Percentiles rank a stretch among this genome's conserved stretches.
phyloP scores from a whole-genome alignment of 345 rosid species.

The Camelina sativa region DNA sequence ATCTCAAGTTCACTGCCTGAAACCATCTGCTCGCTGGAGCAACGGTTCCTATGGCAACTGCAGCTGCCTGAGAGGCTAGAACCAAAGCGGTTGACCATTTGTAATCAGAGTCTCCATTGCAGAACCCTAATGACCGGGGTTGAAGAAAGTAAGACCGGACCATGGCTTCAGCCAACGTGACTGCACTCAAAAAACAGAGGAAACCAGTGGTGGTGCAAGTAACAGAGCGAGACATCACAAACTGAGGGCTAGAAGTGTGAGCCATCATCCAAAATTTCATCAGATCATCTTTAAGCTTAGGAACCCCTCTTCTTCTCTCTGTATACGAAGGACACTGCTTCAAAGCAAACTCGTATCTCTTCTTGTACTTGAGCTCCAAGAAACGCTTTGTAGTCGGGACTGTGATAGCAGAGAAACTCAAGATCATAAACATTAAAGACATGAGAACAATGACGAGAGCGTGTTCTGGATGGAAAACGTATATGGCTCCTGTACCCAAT shows the following conservation, averaged over 20 bases:
- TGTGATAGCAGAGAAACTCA: constrained; percentile 64
- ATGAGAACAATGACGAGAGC: constrained; percentile 59
- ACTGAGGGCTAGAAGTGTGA: constrained; percentile 82
- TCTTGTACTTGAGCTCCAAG: constrained; percentile 65
- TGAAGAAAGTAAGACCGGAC: constrained; percentile 60
- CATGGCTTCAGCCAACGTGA: constrained; percentile 67
- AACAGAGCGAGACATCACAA: constrained; percentile 78
- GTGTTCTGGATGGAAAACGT: constrained; percentile 66
- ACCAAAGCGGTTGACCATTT: constrained; percentile 70
- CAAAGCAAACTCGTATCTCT: constrained; percentile 57
- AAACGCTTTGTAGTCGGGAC: constrained; percentile 59
- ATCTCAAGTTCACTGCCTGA: constrained; percentile 60
- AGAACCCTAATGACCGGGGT: constrained; percentile 58
- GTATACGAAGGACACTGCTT: constrained; percentile 49
- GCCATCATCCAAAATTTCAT: constrained; percentile 92
- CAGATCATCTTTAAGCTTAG: constrained; percentile 62
- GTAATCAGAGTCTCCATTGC: constrained; percentile 78
- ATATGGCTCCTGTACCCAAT: constrained; percentile 78
- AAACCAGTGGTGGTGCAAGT: constrained; percentile 87
- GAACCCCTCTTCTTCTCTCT: constrained; percentile 31
- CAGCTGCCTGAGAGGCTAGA: constrained; percentile 60
- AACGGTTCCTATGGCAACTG: constrained; percentile 68
- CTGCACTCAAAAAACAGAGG: constrained; percentile 63
- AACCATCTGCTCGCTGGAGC: constrained; percentile 83
- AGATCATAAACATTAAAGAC: constrained; percentile 57